Evolutionary conservation across 2,329 filamentous ascomycete genomes (phyloP).

Genomic region (Cadophora sp.): DNA sequence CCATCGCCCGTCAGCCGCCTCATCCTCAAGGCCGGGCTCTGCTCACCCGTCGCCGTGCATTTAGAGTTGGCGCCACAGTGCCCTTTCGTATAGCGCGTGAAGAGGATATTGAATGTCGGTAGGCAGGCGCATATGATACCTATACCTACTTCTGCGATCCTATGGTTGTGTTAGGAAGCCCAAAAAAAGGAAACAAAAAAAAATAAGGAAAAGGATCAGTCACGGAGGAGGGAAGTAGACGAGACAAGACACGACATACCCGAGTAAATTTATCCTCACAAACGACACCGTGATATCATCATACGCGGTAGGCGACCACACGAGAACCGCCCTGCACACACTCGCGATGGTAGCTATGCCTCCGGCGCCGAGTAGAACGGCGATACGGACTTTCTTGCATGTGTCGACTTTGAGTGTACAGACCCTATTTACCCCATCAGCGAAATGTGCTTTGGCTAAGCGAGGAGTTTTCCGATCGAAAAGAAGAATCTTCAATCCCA

Average conservation of each 20-base stretch:
- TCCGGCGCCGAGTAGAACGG: constrained; percentile 21
- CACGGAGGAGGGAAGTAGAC: not conserved
- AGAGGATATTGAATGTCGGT: constrained; percentile 38
- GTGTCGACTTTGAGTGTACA: constrained; percentile 38
- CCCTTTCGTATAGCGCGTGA: constrained; percentile 15
- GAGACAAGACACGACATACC: constrained; percentile 41
- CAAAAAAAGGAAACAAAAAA: not conserved
- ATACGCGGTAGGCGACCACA: constrained; percentile 7
- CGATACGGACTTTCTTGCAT: constrained; percentile 40
- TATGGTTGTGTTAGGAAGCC: constrained; percentile 3
- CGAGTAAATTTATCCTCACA: constrained; percentile 27
- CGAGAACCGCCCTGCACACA: constrained; percentile 21
- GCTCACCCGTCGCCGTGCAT: not conserved
- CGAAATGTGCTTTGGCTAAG: not conserved
- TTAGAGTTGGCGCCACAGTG: not conserved
- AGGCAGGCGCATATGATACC: constrained; percentile 43
- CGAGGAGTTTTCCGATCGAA: not conserved
- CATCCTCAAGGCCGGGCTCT: not conserved
- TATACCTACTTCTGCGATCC: constrained; percentile 39
- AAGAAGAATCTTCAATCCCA: not conserved
- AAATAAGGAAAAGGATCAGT: not conserved
- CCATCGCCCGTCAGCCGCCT: constrained; percentile 2
- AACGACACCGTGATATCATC: constrained; percentile 9
- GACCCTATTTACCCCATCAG: constrained; percentile 7
- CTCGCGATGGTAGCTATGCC: constrained; percentile 19